A percentile compares a stretch with the other conserved stretches of the same genome.
Evolutionary conservation across 495 filamentous ascomycete genomes (phyloP).

Genomic region (Choiromyces venosus): DNA sequence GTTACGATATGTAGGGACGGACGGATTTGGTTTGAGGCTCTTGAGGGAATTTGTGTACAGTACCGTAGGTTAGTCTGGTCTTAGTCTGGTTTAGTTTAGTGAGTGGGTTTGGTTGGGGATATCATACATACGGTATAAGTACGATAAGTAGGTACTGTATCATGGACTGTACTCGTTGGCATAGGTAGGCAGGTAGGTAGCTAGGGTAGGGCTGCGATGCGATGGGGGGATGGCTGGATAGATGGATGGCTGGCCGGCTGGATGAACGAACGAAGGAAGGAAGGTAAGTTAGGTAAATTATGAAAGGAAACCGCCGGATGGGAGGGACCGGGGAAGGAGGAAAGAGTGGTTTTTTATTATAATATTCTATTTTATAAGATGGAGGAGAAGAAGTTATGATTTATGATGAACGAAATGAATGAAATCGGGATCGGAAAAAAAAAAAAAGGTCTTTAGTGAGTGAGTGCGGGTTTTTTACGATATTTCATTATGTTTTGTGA

Average conservation of each 20-base stretch:
- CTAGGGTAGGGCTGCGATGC: slow-evolving; percentile 1
- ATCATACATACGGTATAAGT: not conserved
- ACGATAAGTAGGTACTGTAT: too few species aligned
- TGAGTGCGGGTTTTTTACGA: not conserved
- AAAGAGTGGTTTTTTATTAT: not conserved
- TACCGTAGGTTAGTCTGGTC: not conserved
- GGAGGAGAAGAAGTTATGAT: not conserved
- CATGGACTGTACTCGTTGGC: too few species aligned
- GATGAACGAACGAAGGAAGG: not conserved
- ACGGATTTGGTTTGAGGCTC: slow-evolving; percentile 1
- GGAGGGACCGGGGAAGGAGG: not conserved
- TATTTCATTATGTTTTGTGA: not conserved
- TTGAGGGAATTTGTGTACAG: slow-evolving; percentile 1
- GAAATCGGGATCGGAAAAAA: not conserved
- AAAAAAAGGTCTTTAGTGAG: not conserved
- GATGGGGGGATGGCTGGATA: not conserved
- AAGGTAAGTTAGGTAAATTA: too few species aligned
- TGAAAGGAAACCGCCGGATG: not conserved
- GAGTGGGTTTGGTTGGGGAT: not conserved
- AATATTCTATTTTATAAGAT: not conserved
- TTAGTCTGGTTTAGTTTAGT: too few species aligned
- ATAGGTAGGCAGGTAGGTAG: too few species aligned
- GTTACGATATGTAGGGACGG: not conserved
- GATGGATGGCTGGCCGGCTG: too few species aligned
- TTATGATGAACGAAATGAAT: not conserved